Base-by-base conservation (phyloP, 768 basidiomycete genomes). In the Leccinum obscurum region DNA sequence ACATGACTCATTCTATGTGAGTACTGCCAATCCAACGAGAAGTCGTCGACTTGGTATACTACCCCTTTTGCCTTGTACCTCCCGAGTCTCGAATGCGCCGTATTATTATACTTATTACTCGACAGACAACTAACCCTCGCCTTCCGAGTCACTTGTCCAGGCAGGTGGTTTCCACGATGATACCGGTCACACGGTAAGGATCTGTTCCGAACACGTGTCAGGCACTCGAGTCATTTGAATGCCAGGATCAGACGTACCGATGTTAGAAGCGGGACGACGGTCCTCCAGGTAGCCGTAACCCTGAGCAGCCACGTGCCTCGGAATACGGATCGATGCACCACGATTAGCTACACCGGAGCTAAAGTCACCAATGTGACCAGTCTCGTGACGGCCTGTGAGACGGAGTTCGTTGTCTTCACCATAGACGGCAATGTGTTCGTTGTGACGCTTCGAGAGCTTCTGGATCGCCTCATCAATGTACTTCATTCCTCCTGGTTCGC, bases 371-470 rank as follows among this genome's bases (percentile, higher is more conserved):
- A 98, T 98, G 79, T 95, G 93, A 59, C 90, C 95, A 54, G 97
- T 99, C 84, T 99, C 97, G 76, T 98, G 96, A 66, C 90, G 89
- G 62, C 97, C 97, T 28, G 95, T 97, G 72, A 99, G 83, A 70
- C 97, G 87, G 62, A 94, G 80, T 57, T 98, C 97, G 77, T 98
- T 99, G 83, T 96, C 94, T 74, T 96, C 94, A 63, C 96, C 96
- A 75, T 97, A 98, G 49, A 97, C 94, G 44, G 93, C 93, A 66
- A 97, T 97, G 81, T 98, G 95, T 77, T 98, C 89, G 61, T 89
- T 81, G 77, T 99, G 97, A 75, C 87, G 86, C 80, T 89, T 89
- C 67, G 87, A 79, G 61, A 99, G 82, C 80, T 96, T 98, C 81
- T 91, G 89, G 73, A 98, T 97, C 57, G 94, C 95, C 50, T 84